phyloP scores from a whole-genome alignment of 306 rosid species.

The Quillaja saponaria region DNA sequence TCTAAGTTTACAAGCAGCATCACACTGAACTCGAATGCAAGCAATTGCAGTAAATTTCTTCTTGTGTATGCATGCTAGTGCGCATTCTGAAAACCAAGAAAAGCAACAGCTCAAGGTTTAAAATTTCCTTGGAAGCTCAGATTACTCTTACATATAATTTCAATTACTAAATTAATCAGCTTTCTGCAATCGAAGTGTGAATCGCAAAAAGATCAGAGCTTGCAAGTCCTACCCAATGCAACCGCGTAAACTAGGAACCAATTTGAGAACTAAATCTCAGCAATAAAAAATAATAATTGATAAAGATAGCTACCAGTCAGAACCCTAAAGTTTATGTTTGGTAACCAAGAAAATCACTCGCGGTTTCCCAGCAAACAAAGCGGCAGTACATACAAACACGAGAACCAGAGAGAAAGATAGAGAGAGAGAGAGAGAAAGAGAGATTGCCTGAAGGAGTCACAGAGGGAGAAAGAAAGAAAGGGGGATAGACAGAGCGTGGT shows the following conservation, averaged over 20 bases:
- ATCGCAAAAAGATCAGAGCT: not conserved
- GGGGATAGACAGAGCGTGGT: not conserved
- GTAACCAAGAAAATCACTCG: slow-evolving; percentile 8
- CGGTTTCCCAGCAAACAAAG: slow-evolving; percentile 15
- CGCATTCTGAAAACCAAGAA: not conserved
- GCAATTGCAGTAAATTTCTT: too few relatives aligned
- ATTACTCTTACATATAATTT: not conserved
- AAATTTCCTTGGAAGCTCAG: not conserved
- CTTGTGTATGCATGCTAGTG: not conserved
- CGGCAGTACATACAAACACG: not conserved
- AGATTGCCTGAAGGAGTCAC: slow-evolving; percentile 21
- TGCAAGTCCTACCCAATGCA: not conserved
- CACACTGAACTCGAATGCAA: too few relatives aligned
- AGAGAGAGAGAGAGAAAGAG: not conserved
- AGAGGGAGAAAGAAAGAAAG: slow-evolving; percentile 13
- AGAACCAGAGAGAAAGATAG: not conserved
- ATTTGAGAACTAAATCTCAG: not conserved
- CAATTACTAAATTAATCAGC: not conserved
- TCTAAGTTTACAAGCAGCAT: not conserved
- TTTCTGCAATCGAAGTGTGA: not conserved
- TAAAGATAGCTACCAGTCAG: slow-evolving; percentile 11
- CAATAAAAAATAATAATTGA: not conserved
- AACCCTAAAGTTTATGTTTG: slow-evolving; percentile 30
- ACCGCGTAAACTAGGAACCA: not conserved
- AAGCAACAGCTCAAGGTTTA: not conserved